These are phyloP conservation scores for Symbiodinium natans DNA, from an alignment of 73 alveolate species.

Conservation along the genomic window DNA sequence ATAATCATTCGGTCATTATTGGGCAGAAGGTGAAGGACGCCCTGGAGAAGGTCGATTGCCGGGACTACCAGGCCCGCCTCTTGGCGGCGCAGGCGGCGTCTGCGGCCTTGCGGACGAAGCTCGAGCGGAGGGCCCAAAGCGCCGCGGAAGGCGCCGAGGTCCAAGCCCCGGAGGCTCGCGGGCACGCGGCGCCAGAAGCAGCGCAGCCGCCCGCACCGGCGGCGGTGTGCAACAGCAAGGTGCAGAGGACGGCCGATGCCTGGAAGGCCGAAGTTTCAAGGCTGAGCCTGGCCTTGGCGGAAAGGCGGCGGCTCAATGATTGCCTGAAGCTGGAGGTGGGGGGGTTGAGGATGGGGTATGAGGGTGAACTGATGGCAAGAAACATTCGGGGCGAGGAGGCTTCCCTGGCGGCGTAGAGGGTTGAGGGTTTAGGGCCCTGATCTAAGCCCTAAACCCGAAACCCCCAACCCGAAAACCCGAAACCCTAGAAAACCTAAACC, in stretches of 20 bases:
- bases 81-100: background rate
- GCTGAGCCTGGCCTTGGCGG: constrained; percentile 15
- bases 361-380: background rate
- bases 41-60: background rate
- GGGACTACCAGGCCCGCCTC: background rate
- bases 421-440: too few relatives aligned
- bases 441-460: too few relatives aligned
- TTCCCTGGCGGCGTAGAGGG: background rate
- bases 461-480: too few relatives aligned
- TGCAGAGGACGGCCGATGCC: constrained; percentile 46
- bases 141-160: background rate
- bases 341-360: too few relatives aligned
- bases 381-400: too few relatives aligned
- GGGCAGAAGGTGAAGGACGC: background rate
- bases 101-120: background rate
- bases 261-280: constrained; percentile 48
- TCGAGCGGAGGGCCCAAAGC: background rate
- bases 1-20: too few relatives aligned
- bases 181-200: too few relatives aligned
- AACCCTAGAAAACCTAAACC: too few relatives aligned
- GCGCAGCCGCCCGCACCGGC: too few relatives aligned
- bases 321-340: constrained; percentile 25
- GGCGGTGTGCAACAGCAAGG: background rate
- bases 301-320: constrained; percentile 22
- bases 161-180: background rate